Evolutionary conservation across 805 yeast species (phyloP).

Genomic region (Isabelozyma gotoi): DNA sequence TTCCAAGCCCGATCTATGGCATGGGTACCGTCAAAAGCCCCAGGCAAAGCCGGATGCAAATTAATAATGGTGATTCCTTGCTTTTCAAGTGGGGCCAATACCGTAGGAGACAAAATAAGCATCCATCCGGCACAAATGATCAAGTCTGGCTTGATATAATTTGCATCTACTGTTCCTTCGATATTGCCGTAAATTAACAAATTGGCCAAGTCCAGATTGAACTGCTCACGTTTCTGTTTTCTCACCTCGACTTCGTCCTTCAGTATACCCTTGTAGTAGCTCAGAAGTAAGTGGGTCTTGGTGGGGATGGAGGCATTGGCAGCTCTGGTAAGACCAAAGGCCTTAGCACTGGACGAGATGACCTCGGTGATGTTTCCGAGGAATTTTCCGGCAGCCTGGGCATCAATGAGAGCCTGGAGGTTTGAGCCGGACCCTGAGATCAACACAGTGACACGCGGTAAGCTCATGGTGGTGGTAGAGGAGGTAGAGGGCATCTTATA

Average conservation of each 20-base stretch:
- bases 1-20: constrained; percentile 97
- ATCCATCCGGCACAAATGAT: constrained; percentile 99
- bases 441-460: constrained; percentile 58
- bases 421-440: constrained; percentile 97
- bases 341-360: constrained; percentile 80
- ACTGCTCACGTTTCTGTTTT: constrained; percentile 58
- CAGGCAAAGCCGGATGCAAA: constrained; percentile 96
- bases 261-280: constrained; percentile 72
- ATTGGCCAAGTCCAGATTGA: constrained; percentile 77
- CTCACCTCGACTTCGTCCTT: constrained; percentile 65
- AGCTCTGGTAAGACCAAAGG: constrained; percentile 87
- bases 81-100: constrained; percentile 62
- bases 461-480: neutral
- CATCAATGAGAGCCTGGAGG: constrained; percentile 89
- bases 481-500: neutral
- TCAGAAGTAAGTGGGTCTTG: constrained; percentile 64
- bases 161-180: constrained; percentile 26
- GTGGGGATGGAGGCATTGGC: constrained; percentile 67
- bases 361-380: constrained; percentile 69
- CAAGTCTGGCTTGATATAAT: constrained; percentile 65
- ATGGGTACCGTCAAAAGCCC: constrained; percentile 94
- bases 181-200: constrained; percentile 53
- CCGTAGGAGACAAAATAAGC: constrained; percentile 81
- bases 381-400: constrained; percentile 41
- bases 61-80: constrained; percentile 79